phyloP scores from a whole-genome alignment of 2,329 filamentous ascomycete genomes.

The Dryadomyces quercus-mongolicae region DNA sequence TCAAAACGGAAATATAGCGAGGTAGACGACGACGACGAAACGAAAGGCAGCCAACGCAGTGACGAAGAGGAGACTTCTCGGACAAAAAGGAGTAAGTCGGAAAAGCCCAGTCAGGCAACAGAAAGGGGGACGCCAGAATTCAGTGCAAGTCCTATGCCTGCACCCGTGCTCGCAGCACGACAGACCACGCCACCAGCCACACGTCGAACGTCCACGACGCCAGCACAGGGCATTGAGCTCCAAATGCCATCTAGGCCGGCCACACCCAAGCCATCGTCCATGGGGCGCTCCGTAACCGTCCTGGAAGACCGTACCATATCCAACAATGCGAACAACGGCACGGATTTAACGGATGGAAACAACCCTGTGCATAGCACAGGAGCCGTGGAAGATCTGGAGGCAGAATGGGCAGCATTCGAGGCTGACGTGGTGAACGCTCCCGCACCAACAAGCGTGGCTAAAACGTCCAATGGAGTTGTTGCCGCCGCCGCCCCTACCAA shows the following conservation, averaged over 20 bases:
- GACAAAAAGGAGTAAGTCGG: not conserved
- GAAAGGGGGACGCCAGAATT: not conserved
- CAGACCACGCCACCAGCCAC: slow-evolving; percentile 26
- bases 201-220: slow-evolving; percentile 38
- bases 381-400: slow-evolving; percentile 30
- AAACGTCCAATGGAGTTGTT: not conserved
- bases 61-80: not conserved
- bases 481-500: not conserved
- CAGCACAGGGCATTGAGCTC: slow-evolving; percentile 44
- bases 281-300: not conserved
- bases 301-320: not conserved
- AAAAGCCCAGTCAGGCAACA: not conserved
- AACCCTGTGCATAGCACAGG: not conserved
- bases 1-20: not conserved
- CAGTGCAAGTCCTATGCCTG: not conserved
- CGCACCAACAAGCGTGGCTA: slow-evolving; percentile 12
- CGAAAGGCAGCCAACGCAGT: not conserved
- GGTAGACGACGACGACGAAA: not conserved
- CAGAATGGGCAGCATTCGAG: slow-evolving; percentile 80
- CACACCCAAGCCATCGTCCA: slow-evolving; percentile 20
- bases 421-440: slow-evolving; percentile 53
- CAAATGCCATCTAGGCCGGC: slow-evolving; percentile 53
- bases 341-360: not conserved
- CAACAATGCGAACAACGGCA: not conserved
- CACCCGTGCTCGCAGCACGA: not conserved